Percentiles rank a stretch among this genome's conserved stretches.
Conservation (phyloP, 78 protist species). For the Tieghemostelium lacteum region DNA sequence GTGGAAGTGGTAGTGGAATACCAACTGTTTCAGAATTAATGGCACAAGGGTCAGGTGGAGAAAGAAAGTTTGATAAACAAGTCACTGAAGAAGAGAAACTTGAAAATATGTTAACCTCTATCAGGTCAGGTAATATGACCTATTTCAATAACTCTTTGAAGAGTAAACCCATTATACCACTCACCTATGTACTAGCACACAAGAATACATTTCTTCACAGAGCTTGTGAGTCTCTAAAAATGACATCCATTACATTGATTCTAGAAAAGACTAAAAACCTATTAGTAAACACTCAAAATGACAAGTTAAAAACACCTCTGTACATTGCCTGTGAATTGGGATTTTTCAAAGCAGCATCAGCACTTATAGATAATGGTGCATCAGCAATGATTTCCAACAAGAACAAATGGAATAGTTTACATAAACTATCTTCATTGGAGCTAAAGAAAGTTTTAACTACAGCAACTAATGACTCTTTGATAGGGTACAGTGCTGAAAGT, state of each 20-base stretch:
- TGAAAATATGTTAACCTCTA: slow-evolving; percentile 29
- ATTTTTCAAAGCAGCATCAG: slow-evolving; percentile 39
- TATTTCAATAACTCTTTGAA: background rate
- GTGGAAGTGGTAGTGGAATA: too few relatives aligned
- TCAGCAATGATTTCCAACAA: slow-evolving; percentile 10
- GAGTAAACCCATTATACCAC: slow-evolving; percentile 12
- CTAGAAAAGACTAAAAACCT: slow-evolving; percentile 4
- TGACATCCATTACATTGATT: slow-evolving; percentile 15
- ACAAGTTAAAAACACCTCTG: slow-evolving; percentile 34
- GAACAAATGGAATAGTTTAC: slow-evolving; percentile 55
- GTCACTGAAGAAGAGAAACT: background rate
- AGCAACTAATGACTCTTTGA: background rate
- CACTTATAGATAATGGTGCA: slow-evolving; percentile 31
- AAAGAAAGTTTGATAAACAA: background rate
- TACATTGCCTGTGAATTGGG: slow-evolving; percentile 31
- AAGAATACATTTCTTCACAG: slow-evolving; percentile 33
- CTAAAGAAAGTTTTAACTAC: background rate
- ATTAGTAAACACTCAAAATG: slow-evolving; percentile 32
- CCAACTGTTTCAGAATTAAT: background rate
- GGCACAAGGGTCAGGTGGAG: too few relatives aligned
- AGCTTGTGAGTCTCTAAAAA: slow-evolving; percentile 34
- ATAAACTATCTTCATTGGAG: slow-evolving; percentile 6
- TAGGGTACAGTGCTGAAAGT: background rate
- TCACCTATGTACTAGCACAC: slow-evolving; percentile 6
- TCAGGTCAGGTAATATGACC: slow-evolving; percentile 10